A percentile compares a stretch with the other conserved stretches of the same genome.
phyloP scores from a whole-genome alignment of 768 basidiomycete species.

The Hericium alpestre region DNA sequence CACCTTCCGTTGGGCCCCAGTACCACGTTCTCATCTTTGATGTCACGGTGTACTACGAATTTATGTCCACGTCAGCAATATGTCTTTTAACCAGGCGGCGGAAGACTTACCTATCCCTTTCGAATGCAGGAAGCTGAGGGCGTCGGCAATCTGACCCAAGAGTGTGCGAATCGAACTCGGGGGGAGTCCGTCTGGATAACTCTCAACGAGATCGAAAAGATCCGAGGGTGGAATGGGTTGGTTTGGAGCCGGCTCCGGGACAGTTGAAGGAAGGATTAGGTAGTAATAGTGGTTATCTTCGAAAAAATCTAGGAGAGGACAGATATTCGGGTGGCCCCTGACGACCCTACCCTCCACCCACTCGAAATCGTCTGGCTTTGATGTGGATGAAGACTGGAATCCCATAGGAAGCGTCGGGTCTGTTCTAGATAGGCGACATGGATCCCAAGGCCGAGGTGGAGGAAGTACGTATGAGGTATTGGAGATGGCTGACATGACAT shows the following conservation, averaged over 20 bases:
- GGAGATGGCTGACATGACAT: conserved; percentile 86
- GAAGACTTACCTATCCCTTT: conserved; percentile 72
- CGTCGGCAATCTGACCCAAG: conserved; percentile 90
- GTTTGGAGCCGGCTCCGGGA: conserved; percentile 44
- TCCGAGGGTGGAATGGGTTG: conserved; percentile 59
- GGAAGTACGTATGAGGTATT: conserved; percentile 73
- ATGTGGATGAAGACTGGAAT: conserved; percentile 11
- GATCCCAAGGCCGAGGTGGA: conserved; percentile 75
- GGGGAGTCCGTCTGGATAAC: conserved; percentile 76
- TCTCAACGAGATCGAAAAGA: conserved; percentile 92
- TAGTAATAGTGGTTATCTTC: conserved; percentile 96
- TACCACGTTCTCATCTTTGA: conserved; percentile 96
- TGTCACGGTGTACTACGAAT: conserved; percentile 77
- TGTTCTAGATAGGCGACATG: conserved; percentile 32
- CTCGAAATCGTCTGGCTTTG: conserved; percentile 22
- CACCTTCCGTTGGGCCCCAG: conserved; percentile 72
- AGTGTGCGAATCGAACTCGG: conserved; percentile 67
- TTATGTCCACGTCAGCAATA: not conserved
- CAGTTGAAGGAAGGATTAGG: conserved; percentile 74
- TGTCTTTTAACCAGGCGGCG: not conserved
- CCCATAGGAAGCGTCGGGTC: not conserved
- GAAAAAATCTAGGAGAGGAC: conserved; percentile 90
- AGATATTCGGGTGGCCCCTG: conserved; percentile 92
- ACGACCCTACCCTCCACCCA: conserved; percentile 67
- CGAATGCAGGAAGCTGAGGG: conserved; percentile 76